Conservation (phyloP, 1,139 yeast genomes). For the Geotrichum citri-aurantii region DNA sequence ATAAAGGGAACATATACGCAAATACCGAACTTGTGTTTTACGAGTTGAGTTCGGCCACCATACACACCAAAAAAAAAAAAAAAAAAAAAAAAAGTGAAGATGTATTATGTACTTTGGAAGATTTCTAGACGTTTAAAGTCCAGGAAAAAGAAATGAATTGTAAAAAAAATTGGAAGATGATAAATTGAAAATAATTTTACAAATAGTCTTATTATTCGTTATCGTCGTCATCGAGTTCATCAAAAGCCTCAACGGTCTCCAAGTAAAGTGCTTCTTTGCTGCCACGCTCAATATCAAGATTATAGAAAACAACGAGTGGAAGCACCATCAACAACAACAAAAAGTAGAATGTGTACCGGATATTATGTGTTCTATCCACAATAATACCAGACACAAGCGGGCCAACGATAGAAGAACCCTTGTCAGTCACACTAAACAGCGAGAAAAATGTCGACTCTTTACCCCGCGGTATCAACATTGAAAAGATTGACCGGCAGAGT, state of each 20-base stretch:
- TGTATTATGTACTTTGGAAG: too few relatives aligned
- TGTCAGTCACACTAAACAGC: conserved; percentile 64
- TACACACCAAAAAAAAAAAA: too few relatives aligned
- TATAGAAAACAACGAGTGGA: conserved; percentile 47
- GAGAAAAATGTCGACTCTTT: conserved; percentile 67
- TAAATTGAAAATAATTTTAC: too few relatives aligned
- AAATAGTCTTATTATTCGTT: too few relatives aligned
- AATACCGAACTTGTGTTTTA: too few relatives aligned
- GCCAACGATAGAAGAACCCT: conserved; percentile 65
- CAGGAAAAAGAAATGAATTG: too few relatives aligned
- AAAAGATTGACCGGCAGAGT: conserved; percentile 55
- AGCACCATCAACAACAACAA: conserved; percentile 46
- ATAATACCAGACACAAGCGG: conserved; percentile 61
- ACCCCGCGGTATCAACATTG: conserved; percentile 61
- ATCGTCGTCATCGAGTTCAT: conserved; percentile 13
- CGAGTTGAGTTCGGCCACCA: too few relatives aligned
- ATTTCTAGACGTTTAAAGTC: too few relatives aligned
- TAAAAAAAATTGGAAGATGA: too few relatives aligned
- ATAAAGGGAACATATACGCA: too few relatives aligned
- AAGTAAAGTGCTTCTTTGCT: conserved; percentile 31
- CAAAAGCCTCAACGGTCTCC: conserved; percentile 21
- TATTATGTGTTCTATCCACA: conserved; percentile 62
- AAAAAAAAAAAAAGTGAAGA: too few relatives aligned
- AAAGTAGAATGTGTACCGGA: conserved; percentile 61
- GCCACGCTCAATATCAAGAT: conserved; percentile 55